Base-by-base conservation (phyloP, 306 rosid species). In the Gillenia trifoliata region DNA sequence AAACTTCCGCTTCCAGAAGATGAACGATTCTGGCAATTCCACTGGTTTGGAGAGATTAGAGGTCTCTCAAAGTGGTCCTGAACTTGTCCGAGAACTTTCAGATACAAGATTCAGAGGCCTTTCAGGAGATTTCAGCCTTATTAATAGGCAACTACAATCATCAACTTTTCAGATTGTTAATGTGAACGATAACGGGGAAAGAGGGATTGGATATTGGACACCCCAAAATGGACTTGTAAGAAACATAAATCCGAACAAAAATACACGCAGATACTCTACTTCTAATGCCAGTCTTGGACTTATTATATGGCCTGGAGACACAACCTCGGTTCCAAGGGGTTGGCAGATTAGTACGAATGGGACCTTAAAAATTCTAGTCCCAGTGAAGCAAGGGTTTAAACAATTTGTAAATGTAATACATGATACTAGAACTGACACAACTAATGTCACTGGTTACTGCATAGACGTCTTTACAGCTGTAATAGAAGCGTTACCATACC, bases 271-370 rank as follows among this genome's bases (percentile, higher is more conserved):
- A 20, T 55, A 20, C 11, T 62, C 66, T 16, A 8, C 23, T 1
- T 62, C 66, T 3, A 62, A 62, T 6, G 10, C 23, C 66, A 62
- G 22, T 8, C 23, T 62, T 29, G 22, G 76, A 47, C 47, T 72
- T 0, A 15, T 85, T 60, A 72, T 82, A 11, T 85, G 94, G 97
- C 94, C 97, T 2, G 97, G 94, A 40, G 86, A 89, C 25, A 56
- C 69, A 1, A 0, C 45, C 20, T 56, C 69, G 25, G 0, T 7
- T 57, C 93, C 93, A 7, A 84, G 62, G 59, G 93, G 93, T 3
- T 86, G 87, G 89, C 82, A 83, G 64, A 75, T 75, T 65, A 90
- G 93, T 1, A 73, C 80, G 20, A 84, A 28, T 29, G 93, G 75
- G n/a, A 83, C 77, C 13, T 33, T 91, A 54, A 81, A 5, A 77